phyloP scores from a whole-genome alignment of 768 basidiomycete genomes.

The Rubroboletus satanas region DNA sequence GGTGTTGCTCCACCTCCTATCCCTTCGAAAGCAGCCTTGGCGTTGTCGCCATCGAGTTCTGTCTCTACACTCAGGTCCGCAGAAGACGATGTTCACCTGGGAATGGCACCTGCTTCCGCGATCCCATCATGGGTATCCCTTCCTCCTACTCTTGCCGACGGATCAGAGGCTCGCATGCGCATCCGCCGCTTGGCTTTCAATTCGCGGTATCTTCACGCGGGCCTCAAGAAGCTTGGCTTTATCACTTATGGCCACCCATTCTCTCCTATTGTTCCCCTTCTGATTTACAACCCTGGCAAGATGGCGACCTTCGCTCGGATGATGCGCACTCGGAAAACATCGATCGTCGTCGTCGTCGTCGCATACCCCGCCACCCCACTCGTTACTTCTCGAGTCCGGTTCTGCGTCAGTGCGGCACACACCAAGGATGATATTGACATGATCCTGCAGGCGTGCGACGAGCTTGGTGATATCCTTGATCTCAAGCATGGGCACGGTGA shows the following conservation, averaged over 20 bases:
- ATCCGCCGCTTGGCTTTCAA: slow-evolving; percentile 93
- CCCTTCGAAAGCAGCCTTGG: slow-evolving; percentile 21
- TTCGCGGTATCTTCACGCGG: slow-evolving; percentile 84
- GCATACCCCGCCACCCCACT: slow-evolving; percentile 89
- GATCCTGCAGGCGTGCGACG: slow-evolving; percentile 83
- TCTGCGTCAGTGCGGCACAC: slow-evolving; percentile 92
- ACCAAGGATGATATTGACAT: slow-evolving; percentile 95
- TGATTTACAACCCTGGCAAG: slow-evolving; percentile 92
- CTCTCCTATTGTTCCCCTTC: slow-evolving; percentile 89
- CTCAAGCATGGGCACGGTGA: slow-evolving; percentile 75
- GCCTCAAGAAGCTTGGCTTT: slow-evolving; percentile 88
- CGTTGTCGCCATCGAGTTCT: slow-evolving; percentile 32
- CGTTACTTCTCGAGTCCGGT: slow-evolving; percentile 82
- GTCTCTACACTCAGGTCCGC: slow-evolving; percentile 25
- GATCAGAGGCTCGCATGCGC: slow-evolving; percentile 77
- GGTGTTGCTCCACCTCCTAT: slow-evolving; percentile 52
- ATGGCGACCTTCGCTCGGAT: slow-evolving; percentile 88
- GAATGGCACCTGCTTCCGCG: slow-evolving; percentile 59
- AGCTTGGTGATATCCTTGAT: slow-evolving; percentile 86
- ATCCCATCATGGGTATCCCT: slow-evolving; percentile 81
- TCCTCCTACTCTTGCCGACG: slow-evolving; percentile 68
- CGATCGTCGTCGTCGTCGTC: slow-evolving; percentile 87
- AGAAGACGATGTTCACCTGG: slow-evolving; percentile 55
- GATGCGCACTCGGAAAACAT: slow-evolving; percentile 74
- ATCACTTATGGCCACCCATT: slow-evolving; percentile 91